A percentile compares a stretch with the other conserved stretches of the same genome.
Conservation (phyloP, 257 asterid genomes). For the Petrea volubilis region DNA sequence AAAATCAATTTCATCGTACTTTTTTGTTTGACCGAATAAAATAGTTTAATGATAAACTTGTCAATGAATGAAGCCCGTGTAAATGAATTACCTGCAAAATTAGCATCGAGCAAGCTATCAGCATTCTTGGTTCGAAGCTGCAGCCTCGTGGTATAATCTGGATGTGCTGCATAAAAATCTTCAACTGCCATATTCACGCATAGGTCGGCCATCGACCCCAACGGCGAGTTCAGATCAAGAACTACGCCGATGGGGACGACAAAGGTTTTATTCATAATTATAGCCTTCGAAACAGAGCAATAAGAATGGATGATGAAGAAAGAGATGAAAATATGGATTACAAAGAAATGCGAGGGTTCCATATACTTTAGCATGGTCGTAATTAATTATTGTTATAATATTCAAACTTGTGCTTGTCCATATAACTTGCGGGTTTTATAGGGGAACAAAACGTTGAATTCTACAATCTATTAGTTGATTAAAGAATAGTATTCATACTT, state of each 20-base stretch:
- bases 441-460: not conserved
- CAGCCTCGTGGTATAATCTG: slow-evolving; percentile 42
- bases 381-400: not conserved
- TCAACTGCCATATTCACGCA: slow-evolving; percentile 54
- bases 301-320: not conserved
- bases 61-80: too few species aligned
- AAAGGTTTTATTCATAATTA: too few species aligned
- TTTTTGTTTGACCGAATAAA: too few species aligned
- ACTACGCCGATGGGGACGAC: slow-evolving; percentile 43
- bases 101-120: slow-evolving; percentile 31
- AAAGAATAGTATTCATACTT: not conserved
- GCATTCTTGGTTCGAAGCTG: slow-evolving; percentile 37
- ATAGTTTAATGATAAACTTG: too few species aligned
- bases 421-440: not conserved
- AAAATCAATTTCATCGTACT: too few species aligned
- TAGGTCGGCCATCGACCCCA: slow-evolving; percentile 47
- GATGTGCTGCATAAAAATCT: slow-evolving; percentile 44
- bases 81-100: slow-evolving; percentile 59
- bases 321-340: not conserved
- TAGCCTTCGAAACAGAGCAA: too few species aligned
- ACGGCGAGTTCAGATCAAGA: slow-evolving; percentile 43
- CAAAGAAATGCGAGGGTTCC: not conserved
- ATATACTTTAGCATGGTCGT: slow-evolving; percentile 7
- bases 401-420: not conserved
- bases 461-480: not conserved